These are phyloP conservation scores for Taiozyma sp. DNA, from an alignment of 1,139 yeast species.

Conservation along the genomic window DNA sequence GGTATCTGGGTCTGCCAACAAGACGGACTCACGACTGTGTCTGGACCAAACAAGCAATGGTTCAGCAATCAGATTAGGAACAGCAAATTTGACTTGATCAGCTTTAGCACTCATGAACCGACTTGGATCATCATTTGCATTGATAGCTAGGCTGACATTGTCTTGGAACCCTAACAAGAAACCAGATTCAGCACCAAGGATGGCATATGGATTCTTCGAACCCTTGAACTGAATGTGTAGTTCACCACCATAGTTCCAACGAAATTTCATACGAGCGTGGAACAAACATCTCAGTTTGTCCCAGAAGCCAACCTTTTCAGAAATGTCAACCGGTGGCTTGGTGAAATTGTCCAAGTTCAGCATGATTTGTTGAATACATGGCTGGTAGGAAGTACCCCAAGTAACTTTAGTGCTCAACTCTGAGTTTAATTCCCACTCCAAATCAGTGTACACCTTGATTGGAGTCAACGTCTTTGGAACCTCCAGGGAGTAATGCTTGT, in stretches of 20 bases:
- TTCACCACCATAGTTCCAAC: constrained; percentile 48
- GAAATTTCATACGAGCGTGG: constrained; percentile 48
- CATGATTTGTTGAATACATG: constrained; percentile 81
- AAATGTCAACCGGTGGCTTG: constrained; percentile 79
- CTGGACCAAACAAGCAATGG: constrained; percentile 62
- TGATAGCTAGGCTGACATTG: constrained; percentile 55
- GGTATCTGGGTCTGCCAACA: constrained; percentile 38
- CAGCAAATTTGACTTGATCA: constrained; percentile 62
- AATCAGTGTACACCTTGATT: constrained; percentile 65
- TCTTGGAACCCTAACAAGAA: constrained; percentile 76
- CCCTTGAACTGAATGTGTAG: constrained; percentile 60
- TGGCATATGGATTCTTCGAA: constrained; percentile 68
- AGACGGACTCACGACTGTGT: constrained; percentile 38
- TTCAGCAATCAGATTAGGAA: constrained; percentile 60
- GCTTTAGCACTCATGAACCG: constrained; percentile 63
- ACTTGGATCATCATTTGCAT: constrained; percentile 56
- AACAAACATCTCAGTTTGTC: constrained; percentile 60
- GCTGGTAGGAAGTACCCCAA: constrained; percentile 86
- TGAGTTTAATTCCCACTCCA: constrained; percentile 53
- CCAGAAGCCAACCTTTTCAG: constrained; percentile 81
- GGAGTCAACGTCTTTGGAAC: constrained; percentile 78
- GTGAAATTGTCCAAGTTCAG: constrained; percentile 78
- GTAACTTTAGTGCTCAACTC: constrained; percentile 61
- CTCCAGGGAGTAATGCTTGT: constrained; percentile 49
- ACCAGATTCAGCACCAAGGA: constrained; percentile 72